Evolutionary conservation across 2,329 filamentous ascomycete genomes (phyloP).

Genomic region (Cordyceps militaris): DNA sequence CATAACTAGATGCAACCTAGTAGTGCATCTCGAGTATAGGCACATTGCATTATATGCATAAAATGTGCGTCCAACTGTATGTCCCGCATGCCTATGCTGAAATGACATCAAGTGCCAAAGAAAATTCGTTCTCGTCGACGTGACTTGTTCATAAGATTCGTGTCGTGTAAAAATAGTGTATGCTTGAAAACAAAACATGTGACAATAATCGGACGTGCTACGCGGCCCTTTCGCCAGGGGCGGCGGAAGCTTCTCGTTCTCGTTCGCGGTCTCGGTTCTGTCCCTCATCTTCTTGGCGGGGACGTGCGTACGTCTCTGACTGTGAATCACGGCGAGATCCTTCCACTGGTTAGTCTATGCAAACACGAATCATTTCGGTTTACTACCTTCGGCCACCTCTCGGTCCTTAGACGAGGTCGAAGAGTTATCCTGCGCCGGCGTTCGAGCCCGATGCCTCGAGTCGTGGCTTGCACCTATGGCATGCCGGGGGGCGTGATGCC

Average conservation of each 20-base stretch:
- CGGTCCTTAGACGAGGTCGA: constrained; percentile 12
- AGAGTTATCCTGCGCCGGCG: constrained; percentile 11
- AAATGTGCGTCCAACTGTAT: background rate
- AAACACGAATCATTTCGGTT: background rate
- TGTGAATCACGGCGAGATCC: constrained; percentile 1
- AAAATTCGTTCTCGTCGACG: constrained; percentile 10
- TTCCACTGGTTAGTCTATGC: background rate
- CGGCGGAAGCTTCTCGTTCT: background rate
- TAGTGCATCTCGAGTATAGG: background rate
- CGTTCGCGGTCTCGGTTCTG: background rate
- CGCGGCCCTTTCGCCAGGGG: background rate
- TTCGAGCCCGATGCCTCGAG: background rate
- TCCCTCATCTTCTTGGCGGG: background rate
- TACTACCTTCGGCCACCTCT: constrained; percentile 5
- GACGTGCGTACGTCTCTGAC: background rate
- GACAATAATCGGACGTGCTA: background rate
- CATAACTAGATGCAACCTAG: background rate
- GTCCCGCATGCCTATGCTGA: constrained; percentile 10
- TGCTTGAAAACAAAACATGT: background rate
- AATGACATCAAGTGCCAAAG: constrained; percentile 10
- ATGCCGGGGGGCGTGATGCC: constrained; percentile 24
- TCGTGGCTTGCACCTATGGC: constrained; percentile 10
- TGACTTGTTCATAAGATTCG: constrained; percentile 12
- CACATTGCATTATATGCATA: background rate
- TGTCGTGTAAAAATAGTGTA: background rate